Conservation (phyloP, 495 filamentous ascomycete species). For the Friedmanniomyces simplex region DNA sequence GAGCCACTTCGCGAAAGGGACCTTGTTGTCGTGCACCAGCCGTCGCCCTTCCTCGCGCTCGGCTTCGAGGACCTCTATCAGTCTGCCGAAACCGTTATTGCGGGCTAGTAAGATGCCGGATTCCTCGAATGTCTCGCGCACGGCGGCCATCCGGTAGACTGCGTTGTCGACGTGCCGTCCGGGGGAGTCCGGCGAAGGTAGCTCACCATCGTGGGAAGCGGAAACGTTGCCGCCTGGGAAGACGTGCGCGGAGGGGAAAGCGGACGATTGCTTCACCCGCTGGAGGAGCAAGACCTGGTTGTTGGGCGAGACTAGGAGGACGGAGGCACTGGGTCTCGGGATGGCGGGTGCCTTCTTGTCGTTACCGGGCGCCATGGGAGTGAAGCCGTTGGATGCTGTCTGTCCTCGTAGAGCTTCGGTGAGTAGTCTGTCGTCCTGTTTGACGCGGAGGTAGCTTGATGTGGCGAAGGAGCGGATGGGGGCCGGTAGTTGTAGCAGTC, state of each 20-base stretch:
- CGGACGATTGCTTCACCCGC: slow-evolving; percentile 66
- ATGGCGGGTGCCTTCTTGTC: slow-evolving; percentile 16
- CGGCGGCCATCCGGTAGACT: slow-evolving; percentile 65
- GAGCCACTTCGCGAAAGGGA: slow-evolving; percentile 60
- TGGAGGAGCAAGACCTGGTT: slow-evolving; percentile 85
- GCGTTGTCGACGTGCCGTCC: slow-evolving; percentile 55
- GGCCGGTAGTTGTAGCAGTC: neutral
- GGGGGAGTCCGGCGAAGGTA: slow-evolving; percentile 37
- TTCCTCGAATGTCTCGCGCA: slow-evolving; percentile 92
- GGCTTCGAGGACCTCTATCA: slow-evolving; percentile 48
- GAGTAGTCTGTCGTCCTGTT: slow-evolving; percentile 8
- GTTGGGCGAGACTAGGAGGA: slow-evolving; percentile 72
- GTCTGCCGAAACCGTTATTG: slow-evolving; percentile 31
- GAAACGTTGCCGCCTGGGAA: slow-evolving; percentile 91
- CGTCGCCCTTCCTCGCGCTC: slow-evolving; percentile 56
- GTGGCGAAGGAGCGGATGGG: neutral
- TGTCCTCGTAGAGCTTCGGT: slow-evolving; percentile 12
- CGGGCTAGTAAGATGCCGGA: slow-evolving; percentile 77
- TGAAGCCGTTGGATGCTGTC: slow-evolving; percentile 17
- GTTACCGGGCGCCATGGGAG: slow-evolving; percentile 8
- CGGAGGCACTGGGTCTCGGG: slow-evolving; percentile 39
- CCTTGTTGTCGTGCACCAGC: slow-evolving; percentile 50
- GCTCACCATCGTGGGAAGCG: slow-evolving; percentile 53
- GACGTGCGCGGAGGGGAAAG: slow-evolving; percentile 87
- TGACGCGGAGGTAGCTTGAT: neutral